Evolutionary conservation across 2,329 filamentous ascomycete genomes (phyloP), one percentile per base, ranked within the genome.

Genomic region (Sarocladium strictum): DNA sequence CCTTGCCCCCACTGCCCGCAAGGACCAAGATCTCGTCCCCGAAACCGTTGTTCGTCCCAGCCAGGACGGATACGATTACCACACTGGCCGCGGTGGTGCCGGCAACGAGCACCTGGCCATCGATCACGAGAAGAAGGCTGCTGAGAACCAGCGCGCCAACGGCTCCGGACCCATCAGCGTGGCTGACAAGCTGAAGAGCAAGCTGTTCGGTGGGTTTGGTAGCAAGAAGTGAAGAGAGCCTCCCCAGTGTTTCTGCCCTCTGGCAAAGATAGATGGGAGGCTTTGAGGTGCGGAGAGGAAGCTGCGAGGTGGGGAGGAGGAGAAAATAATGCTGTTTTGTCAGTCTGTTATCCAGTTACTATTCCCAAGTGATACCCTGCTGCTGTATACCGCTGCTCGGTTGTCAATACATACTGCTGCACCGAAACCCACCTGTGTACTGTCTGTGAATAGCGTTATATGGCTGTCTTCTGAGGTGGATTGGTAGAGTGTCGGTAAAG

Each of bases 71-170:
- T 64, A 68, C 56, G 77, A 80, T 63, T 78, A 74, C 66, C 81
- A 85, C 69, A 77, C 75, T 38, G 82, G 82, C 55, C 80, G 81
- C 29, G 81, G 81, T 62, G 81, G 81, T 56, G 79, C 77, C 10
- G 81, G 80, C 53, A 85, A 85, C 65, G 77, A 77, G 65, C 71
- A 76, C 60, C 70, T 45, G 53, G 58, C 60, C 26, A 60, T 60
- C 33, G 58, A 65, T 33, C 59, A 60, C 56, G 64, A 69, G 57
- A 65, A 66, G 61, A 64, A 64, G 54, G 57, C 63, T 7, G 60
- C 63, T 15, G 63, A 67, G 23, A 63, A 67, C 59, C 61, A 62
- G 38, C 51, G 59, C 29, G 55, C 59, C 32, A 57, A 56, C n/a
- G 60, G 58, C 45, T 57, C 53, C 33, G 60, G 66, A 9, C 69